Evolutionary conservation across 345 rosid genomes (phyloP).

Genomic region (Brassica napus): Da-Ae NC_063447.1:59449001-59449500

Average conservation of each 20-base stretch:
- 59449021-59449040: constrained; percentile 17
- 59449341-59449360: constrained; percentile 4
- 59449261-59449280: neutral
- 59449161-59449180: constrained; percentile 36
- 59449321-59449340: constrained; percentile 7
- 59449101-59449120: neutral
- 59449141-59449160: constrained; percentile 34
- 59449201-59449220: constrained; percentile 14
- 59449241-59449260: constrained; percentile 3
- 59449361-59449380: constrained; percentile 13
- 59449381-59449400: constrained; percentile 9
- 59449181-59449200: constrained; percentile 33
- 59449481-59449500: constrained; percentile 14
- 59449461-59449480: constrained; percentile 1
- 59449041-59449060: no score
- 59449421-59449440: constrained; percentile 5
- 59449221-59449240: constrained; percentile 31
- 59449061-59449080: neutral
- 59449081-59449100: neutral
- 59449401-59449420: neutral
- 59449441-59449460: neutral
- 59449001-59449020: constrained; percentile 22
- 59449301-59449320: constrained; percentile 1
- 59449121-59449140: constrained; percentile 14
- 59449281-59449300: neutral